phyloP scores from a whole-genome alignment of 2,329 filamentous ascomycete genomes.

The Colletotrichum sp. region DNA sequence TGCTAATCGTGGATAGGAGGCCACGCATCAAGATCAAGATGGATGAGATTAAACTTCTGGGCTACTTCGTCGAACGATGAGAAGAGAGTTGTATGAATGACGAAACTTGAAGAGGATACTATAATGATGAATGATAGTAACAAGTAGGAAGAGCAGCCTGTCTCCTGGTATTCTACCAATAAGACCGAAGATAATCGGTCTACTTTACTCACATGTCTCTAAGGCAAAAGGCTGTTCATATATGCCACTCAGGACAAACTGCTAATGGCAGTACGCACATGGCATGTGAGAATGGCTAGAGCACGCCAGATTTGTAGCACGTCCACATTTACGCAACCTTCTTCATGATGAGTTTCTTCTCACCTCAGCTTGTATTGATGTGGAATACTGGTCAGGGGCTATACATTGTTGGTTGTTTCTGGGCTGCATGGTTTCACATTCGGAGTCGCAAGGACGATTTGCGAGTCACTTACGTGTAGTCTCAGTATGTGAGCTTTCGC shows the following conservation, averaged over 20 bases:
- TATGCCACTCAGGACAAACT: not conserved
- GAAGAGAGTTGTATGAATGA: accelerated
- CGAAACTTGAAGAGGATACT: not conserved
- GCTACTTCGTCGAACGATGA: not conserved
- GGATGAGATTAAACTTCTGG: not conserved
- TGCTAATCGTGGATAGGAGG: not conserved
- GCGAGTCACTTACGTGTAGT: too few species aligned
- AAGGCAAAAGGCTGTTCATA: not conserved
- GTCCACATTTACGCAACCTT: too few species aligned
- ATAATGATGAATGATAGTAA: not conserved
- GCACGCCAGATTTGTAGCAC: too few species aligned
- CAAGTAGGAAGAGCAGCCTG: not conserved
- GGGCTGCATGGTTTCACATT: too few species aligned
- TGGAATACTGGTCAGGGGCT: too few species aligned
- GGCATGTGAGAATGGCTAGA: too few species aligned
- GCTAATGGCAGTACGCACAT: too few species aligned
- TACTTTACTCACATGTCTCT: not conserved
- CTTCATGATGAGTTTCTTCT: too few species aligned
- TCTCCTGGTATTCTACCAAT: not conserved
- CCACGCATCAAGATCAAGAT: not conserved
- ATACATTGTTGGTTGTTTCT: too few species aligned
- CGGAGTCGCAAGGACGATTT: too few species aligned
- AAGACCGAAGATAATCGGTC: not conserved
- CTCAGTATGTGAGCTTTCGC: too few species aligned
- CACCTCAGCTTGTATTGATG: too few species aligned